A percentile compares a stretch with the other conserved stretches of the same genome.
phyloP scores from a whole-genome alignment of 2,329 filamentous ascomycete species.

The Microsporum canis region DNA sequence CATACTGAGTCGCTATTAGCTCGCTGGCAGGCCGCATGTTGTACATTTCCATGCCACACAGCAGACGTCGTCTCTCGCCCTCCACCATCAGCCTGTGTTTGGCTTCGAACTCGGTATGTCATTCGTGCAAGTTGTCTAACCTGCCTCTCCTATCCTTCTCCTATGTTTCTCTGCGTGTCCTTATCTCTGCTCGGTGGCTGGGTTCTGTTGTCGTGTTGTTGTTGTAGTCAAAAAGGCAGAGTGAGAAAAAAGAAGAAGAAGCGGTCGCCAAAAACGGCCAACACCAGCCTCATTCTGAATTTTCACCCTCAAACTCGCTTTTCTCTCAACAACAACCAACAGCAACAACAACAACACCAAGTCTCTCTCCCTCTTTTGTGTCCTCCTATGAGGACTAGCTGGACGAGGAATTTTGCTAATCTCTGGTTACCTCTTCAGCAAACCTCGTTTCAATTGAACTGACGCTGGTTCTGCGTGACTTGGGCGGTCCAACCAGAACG shows the following conservation, averaged over 20 bases:
- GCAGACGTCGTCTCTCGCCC: neutral
- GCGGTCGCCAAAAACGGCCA: neutral
- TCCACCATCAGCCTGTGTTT: neutral
- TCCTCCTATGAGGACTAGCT: neutral
- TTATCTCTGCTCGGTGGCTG: neutral
- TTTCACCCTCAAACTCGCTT: neutral
- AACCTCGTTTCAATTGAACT: neutral
- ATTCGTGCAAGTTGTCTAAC: neutral
- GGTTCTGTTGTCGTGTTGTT: neutral
- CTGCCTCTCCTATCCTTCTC: neutral
- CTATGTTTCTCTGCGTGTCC: neutral
- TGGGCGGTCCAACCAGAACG: neutral
- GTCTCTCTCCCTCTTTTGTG: neutral
- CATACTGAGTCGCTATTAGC: neutral
- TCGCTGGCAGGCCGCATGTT: neutral
- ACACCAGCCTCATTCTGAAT: constrained; percentile 6
- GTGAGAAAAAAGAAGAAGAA: neutral
- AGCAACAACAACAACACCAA: neutral
- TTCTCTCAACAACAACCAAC: neutral
- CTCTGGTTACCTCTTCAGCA: neutral
- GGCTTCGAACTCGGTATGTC: neutral
- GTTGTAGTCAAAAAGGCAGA: neutral
- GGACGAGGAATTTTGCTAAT: neutral
- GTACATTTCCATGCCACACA: neutral
- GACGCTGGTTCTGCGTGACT: neutral